Conservation (phyloP, 2,329 filamentous ascomycete species). For the Diplodia scrobiculata region DNA sequence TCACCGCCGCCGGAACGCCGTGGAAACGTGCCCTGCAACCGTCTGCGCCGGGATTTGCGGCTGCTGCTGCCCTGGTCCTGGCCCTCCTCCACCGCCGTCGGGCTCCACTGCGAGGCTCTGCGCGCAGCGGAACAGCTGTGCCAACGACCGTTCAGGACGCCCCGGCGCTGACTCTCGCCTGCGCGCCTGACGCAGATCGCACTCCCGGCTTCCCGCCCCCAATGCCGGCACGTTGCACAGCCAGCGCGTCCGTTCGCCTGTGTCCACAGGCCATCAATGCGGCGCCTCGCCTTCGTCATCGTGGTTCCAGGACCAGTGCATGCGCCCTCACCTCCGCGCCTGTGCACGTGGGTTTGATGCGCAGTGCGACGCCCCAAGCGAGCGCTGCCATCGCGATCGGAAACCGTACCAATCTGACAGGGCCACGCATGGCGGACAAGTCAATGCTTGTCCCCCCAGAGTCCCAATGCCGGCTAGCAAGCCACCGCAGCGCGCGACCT, state of each 20-base stretch:
- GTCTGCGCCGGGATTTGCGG: constrained; percentile 24
- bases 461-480: constrained; percentile 23
- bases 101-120: constrained; percentile 24
- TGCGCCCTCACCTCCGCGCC: constrained; percentile 24
- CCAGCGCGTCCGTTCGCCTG: background rate
- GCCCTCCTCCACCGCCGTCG: constrained; percentile 14
- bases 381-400: constrained; percentile 16
- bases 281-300: constrained; percentile 8
- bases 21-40: constrained; percentile 24
- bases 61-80: constrained; percentile 22
- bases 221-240: background rate
- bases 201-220: constrained; percentile 19
- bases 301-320: constrained; percentile 16
- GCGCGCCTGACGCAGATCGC: constrained; percentile 25
- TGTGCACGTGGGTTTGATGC: constrained; percentile 28
- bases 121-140: background rate
- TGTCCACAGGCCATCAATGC: background rate
- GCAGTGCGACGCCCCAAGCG: constrained; percentile 27
- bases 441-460: constrained; percentile 11
- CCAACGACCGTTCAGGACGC: constrained; percentile 1
- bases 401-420: constrained; percentile 29
- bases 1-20: constrained; percentile 27
- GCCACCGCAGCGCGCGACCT: constrained; percentile 4
- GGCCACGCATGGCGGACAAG: constrained; percentile 22
- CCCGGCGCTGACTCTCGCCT: constrained; percentile 10